Evolutionary conservation across 1,284 basidiomycete species (phyloP), one percentile per base, ranked within the genome.

Genomic region (Papiliotrema nemorosa): DNA sequence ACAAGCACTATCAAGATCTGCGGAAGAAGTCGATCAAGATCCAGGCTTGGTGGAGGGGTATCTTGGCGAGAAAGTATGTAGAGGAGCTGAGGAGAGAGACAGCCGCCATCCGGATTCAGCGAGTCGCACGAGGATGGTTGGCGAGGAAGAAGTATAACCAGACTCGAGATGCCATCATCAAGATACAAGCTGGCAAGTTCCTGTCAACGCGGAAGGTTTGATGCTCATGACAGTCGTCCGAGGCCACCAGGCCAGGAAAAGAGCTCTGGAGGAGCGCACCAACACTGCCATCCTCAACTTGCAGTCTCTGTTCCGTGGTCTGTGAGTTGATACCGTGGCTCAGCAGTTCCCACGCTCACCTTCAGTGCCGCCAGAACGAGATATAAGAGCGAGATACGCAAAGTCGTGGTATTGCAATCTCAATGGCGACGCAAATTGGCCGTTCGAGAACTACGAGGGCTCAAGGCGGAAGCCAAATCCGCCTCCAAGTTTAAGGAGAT

Each of bases 401-500:
- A 83, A 61, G 83, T 98, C 50, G 77, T 97, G 48, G 86, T 87
- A 65, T 76, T 98, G 27, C 96, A 99, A 72, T 93, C 90, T 20
- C 93, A 90, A 67, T 80, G 94, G 54, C 88, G 96, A 47, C 88
- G 94, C 26, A 85, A 90, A 38, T 77, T 89, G 44, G 96, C 96
- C 26, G 84, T 86, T 56, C 87, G 85, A 60, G 85, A 97, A 70
- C 83, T 98, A 51, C 86, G 86, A 60, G 79, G 78, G 5, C 83
- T 97, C 55, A 86, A 84, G 66, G 82, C 85, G 24, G 96, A 98
- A 74, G 96, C 96, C 22, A 90, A 92, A 49, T 97, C 94, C 0
- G 94, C 94, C 27, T 88, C 88, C 60, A 97, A 96, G 73, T 96
- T 96, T 82, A 97, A 98, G 77, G 96, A 98, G 77, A 97, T 97